Evolutionary conservation across 1,284 basidiomycete genomes (phyloP), one percentile per base, ranked within the genome.

Genomic region (Heterobasidion annosum): DNA sequence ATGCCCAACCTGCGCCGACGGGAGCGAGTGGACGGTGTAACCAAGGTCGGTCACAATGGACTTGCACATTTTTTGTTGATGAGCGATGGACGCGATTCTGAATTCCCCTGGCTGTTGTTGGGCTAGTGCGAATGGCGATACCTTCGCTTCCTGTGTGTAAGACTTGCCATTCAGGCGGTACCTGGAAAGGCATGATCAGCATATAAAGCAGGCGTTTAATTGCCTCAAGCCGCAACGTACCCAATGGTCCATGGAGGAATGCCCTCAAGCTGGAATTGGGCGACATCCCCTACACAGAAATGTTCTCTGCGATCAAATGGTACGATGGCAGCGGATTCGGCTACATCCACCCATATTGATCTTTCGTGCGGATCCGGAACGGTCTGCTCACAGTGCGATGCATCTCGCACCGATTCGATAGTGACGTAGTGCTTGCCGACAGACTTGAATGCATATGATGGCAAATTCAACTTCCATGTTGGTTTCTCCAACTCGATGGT

Each of bases 181-280:
- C 55, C 33, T 56, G 51, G 40, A 42, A 42, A 54, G 51, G 52
- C 34, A 13, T 4, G 34, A 35, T 34, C 4, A 32, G 33, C 2
- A 18, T 35, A 15, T 33, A 8, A 49, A 32, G 34, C 9, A 50
- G 45, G 43, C 35, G 12, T 43, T 32, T 16, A 16, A 35, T 13
- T 7, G 7, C 35, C 3, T 18, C 42, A 32, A 35, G 9, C n/a
- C 8, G 51, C 44, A 12, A 72, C 82, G 53, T 62, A 94, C 84
- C 85, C 85, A 55, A 99, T 84, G 5, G 85, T 88, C 94, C 96
- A 99, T 1, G 96, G 95, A n/a, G 95, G 85, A 48, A 84, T 91
- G 52, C 96, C 96, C 70, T 98, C 93, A 16, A 99, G 75, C 64
- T 95, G 84, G 76, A 96, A 98, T 60, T 93, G 91, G 9, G 92